phyloP scores from a whole-genome alignment of 2,329 filamentous ascomycete species.

The Cladosporium sp. region DNA sequence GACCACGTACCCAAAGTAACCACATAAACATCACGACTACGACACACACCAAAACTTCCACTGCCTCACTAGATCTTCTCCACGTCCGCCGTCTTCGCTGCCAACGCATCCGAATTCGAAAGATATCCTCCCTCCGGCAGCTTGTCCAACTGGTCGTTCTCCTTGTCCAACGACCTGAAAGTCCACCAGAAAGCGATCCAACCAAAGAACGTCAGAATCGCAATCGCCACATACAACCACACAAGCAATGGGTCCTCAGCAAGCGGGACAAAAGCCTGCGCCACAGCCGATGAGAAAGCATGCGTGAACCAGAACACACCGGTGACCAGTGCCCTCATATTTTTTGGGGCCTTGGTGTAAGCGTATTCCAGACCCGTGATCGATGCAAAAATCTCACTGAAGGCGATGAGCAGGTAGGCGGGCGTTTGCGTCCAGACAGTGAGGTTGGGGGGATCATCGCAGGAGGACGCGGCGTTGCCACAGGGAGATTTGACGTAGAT shows the following conservation, averaged over 20 bases:
- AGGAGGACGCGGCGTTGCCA: constrained; percentile 33
- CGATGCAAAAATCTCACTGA: constrained; percentile 45
- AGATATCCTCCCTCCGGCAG: constrained; percentile 8
- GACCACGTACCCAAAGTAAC: too few species aligned
- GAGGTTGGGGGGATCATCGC: constrained; percentile 23
- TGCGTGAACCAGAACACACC: constrained; percentile 58
- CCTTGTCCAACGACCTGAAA: constrained; percentile 6
- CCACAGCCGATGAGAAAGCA: constrained; percentile 56
- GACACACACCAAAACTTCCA: too few species aligned
- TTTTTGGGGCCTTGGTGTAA: constrained; percentile 43
- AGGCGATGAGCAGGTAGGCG: constrained; percentile 42
- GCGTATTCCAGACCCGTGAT: constrained; percentile 47
- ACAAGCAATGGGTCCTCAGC: constrained; percentile 61
- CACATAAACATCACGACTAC: too few species aligned
- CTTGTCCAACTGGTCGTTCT: constrained; percentile 7
- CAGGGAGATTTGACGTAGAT: constrained; percentile 49
- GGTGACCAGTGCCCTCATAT: constrained; percentile 47
- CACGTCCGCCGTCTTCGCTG: constrained; percentile 2
- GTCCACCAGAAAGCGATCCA: constrained; percentile 11
- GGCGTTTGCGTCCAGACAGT: constrained; percentile 44
- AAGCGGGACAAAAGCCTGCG: constrained; percentile 57
- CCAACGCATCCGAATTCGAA: constrained; percentile 7
- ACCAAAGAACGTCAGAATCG: constrained; percentile 6
- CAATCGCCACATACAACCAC: constrained; percentile 50
- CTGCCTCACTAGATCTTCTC: not conserved